Conservation (phyloP, 2,329 filamentous ascomycete genomes). For the Penicillium polonicum region DNA sequence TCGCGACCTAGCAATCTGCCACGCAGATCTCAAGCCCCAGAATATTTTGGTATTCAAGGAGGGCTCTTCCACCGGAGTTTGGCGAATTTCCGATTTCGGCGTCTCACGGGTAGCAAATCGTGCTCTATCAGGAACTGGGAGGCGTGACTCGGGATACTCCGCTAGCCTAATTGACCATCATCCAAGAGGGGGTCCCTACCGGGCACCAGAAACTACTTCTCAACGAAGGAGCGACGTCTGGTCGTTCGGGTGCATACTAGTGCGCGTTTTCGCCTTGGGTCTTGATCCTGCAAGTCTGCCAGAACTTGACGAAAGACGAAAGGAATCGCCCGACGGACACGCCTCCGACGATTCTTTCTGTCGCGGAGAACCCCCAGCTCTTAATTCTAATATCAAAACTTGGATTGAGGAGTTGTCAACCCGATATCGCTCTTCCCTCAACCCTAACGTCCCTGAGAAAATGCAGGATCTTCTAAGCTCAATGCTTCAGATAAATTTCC, state of each 20-base stretch:
- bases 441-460: not conserved
- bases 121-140: not conserved
- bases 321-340: not conserved
- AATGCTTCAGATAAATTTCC: not conserved
- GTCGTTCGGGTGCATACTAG: constrained; percentile 25
- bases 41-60: constrained; percentile 24
- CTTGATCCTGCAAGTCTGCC: constrained; percentile 1
- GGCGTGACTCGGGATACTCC: not conserved
- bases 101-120: constrained; percentile 10
- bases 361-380: not conserved
- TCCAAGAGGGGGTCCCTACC: not conserved
- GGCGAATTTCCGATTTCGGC: constrained; percentile 29
- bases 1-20: not conserved
- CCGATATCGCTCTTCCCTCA: not conserved
- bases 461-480: not conserved
- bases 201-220: constrained; percentile 12
- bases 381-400: not conserved
- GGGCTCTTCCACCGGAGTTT: constrained; percentile 16
- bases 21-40: not conserved
- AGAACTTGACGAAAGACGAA: not conserved
- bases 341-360: not conserved
- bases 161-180: too few species aligned
- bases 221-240: constrained; percentile 19
- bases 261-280: constrained; percentile 16
- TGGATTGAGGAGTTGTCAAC: not conserved